Conservation (phyloP, 495 filamentous ascomycete genomes). For the Penicillium bovifimosum region DNA sequence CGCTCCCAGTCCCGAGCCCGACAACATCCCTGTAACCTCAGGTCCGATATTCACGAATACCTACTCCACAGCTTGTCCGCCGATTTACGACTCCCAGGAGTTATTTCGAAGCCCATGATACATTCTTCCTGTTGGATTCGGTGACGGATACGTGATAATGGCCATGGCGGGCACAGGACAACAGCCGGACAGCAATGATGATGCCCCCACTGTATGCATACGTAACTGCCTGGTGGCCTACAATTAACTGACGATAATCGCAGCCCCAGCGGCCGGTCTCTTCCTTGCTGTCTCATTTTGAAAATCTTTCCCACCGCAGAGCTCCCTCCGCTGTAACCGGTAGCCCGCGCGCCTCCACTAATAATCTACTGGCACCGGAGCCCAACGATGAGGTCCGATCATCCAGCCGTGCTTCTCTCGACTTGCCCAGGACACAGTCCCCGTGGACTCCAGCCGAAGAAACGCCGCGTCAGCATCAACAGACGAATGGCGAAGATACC, state of each 20-base stretch:
- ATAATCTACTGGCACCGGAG: constrained; percentile 35
- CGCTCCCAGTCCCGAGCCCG: neutral
- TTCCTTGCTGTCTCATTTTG: constrained; percentile 86
- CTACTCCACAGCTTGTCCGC: neutral
- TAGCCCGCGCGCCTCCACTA: constrained; percentile 33
- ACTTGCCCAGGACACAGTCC: constrained; percentile 44
- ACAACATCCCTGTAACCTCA: constrained; percentile 9
- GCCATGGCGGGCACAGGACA: constrained; percentile 38
- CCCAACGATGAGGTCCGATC: constrained; percentile 42
- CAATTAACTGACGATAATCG: constrained; percentile 13
- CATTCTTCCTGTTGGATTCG: constrained; percentile 14
- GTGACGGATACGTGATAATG: constrained; percentile 27
- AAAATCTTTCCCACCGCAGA: constrained; percentile 65
- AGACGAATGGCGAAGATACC: constrained; percentile 20
- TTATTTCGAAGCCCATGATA: constrained; percentile 30
- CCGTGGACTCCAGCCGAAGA: constrained; percentile 36
- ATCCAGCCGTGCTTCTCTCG: constrained; percentile 44
- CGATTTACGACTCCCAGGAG: neutral
- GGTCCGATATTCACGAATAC: constrained; percentile 3
- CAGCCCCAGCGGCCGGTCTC: constrained; percentile 67
- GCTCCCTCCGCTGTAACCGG: constrained; percentile 24
- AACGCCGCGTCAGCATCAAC: constrained; percentile 17
- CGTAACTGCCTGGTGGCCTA: constrained; percentile 13
- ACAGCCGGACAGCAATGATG: constrained; percentile 38
- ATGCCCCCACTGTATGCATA: constrained; percentile 43